Conservation (phyloP, 2,329 filamentous ascomycete species). For the Colletotrichum aenigma region DNA sequence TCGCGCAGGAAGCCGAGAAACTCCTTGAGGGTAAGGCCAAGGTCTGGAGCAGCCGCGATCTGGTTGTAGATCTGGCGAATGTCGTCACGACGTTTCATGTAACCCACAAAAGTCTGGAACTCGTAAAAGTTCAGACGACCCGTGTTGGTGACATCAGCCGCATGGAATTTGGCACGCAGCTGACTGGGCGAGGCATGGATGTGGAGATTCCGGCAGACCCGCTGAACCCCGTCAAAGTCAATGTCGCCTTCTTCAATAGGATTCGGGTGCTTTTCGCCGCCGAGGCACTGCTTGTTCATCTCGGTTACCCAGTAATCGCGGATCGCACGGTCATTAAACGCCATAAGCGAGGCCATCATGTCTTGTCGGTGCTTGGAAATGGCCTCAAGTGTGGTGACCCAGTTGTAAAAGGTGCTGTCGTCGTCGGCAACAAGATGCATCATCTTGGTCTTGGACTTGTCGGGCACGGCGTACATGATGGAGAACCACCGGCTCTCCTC, state of each 20-base stretch:
- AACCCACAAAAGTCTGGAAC: conserved; percentile 82
- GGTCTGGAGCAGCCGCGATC: conserved; percentile 60
- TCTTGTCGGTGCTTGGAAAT: conserved; percentile 87
- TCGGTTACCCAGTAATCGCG: conserved; percentile 85
- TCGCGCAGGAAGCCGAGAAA: conserved; percentile 79
- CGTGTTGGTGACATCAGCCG: conserved; percentile 68
- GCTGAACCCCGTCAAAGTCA: conserved; percentile 78
- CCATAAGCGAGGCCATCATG: conserved; percentile 86
- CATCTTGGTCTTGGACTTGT: conserved; percentile 81
- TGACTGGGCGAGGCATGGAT: conserved; percentile 85
- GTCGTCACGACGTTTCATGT: conserved; percentile 85
- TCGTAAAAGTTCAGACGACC: conserved; percentile 77
- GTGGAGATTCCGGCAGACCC: conserved; percentile 86
- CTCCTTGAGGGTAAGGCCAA: conserved; percentile 71
- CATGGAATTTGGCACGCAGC: conserved; percentile 74
- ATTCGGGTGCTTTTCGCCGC: conserved; percentile 44
- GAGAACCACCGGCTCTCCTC: conserved; percentile 83
- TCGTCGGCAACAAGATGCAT: conserved; percentile 87
- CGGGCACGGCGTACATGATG: conserved; percentile 82
- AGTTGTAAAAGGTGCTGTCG: conserved; percentile 72
- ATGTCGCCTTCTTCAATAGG: conserved; percentile 70
- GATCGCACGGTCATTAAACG: conserved; percentile 83
- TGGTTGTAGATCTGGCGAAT: conserved; percentile 74
- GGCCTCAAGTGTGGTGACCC: conserved; percentile 83
- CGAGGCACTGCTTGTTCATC: conserved; percentile 71